Percentiles rank a stretch among this genome's conserved stretches.
Evolutionary conservation across 441 rosid genomes (phyloP).

Genomic region (Rhodomyrtus psidioides): DNA sequence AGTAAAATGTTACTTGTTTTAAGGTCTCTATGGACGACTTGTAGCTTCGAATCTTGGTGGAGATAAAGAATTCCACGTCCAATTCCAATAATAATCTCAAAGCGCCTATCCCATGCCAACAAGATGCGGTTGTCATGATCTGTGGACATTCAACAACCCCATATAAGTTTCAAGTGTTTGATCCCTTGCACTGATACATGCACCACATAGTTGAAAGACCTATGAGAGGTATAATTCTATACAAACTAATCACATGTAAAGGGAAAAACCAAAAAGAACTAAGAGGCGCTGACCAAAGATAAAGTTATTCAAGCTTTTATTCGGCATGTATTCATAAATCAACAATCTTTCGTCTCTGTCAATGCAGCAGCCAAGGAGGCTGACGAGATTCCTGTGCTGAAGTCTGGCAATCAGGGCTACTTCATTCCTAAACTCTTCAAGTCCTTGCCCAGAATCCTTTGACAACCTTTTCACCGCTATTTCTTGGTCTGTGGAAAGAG

Average conservation of each 20-base stretch:
- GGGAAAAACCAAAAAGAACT: background rate
- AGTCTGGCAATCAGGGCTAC: constrained; percentile 24
- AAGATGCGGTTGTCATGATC: constrained; percentile 2
- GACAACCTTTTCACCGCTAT: constrained; percentile 47
- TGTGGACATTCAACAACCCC: background rate
- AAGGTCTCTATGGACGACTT: constrained; percentile 21
- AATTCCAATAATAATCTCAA: constrained; percentile 16
- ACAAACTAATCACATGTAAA: background rate
- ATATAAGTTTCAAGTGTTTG: background rate
- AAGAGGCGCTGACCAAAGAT: constrained; percentile 22
- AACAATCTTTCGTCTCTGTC: constrained; percentile 29
- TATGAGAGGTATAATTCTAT: background rate
- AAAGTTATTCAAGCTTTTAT: constrained; percentile 30
- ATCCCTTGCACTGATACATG: background rate
- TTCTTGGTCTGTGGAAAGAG: constrained; percentile 14
- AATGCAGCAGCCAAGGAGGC: constrained; percentile 36
- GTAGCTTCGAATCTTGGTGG: constrained; percentile 25
- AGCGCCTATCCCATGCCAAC: constrained; percentile 17
- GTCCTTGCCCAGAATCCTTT: constrained; percentile 35
- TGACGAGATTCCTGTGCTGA: constrained; percentile 42
- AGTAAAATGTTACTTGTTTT: constrained; percentile 30
- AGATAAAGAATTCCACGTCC: constrained; percentile 36
- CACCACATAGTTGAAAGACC: background rate
- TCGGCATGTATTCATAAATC: constrained; percentile 42
- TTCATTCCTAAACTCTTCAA: constrained; percentile 27